phyloP scores from a whole-genome alignment of 192 early-diverging fungal genomes.

The Rhizoclosmatium sp. region DNA sequence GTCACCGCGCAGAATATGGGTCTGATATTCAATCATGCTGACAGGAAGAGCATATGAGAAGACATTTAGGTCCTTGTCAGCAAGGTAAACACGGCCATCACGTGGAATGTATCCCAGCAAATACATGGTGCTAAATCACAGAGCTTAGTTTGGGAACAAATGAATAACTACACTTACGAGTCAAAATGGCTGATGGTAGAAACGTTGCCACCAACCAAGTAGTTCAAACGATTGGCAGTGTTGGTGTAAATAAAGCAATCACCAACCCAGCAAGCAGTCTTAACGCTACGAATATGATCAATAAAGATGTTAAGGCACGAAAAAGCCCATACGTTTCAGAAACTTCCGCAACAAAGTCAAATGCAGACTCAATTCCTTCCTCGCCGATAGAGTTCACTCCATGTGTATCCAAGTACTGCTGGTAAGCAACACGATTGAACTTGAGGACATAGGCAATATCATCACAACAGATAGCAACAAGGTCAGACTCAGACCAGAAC shows the following conservation, averaged over 20 bases:
- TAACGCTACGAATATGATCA: slow-evolving; percentile 64
- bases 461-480: slow-evolving; percentile 91
- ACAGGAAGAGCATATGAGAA: slow-evolving; percentile 91
- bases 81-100: slow-evolving; percentile 93
- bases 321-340: slow-evolving; percentile 68
- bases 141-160: background rate
- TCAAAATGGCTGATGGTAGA: slow-evolving; percentile 98
- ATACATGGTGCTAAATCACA: slow-evolving; percentile 74
- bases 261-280: slow-evolving; percentile 96
- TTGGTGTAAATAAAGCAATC: slow-evolving; percentile 99
- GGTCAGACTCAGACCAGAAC: slow-evolving; percentile 95
- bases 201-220: slow-evolving; percentile 92
- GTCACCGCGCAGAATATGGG: slow-evolving; percentile 94
- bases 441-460: slow-evolving; percentile 96
- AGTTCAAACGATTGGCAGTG: slow-evolving; percentile 88
- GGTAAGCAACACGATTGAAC: slow-evolving; percentile 87
- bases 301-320: slow-evolving; percentile 2
- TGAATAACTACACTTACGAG: slow-evolving; percentile 56
- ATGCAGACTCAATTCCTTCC: slow-evolving; percentile 95
- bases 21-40: slow-evolving; percentile 98
- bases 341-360: slow-evolving; percentile 95
- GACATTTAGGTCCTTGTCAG: slow-evolving; percentile 93
- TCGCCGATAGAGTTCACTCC: slow-evolving; percentile 75
- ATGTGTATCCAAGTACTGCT: slow-evolving; percentile 72
- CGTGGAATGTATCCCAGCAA: slow-evolving; percentile 93